Conservation (phyloP, 2,329 filamentous ascomycete genomes). For the Xylaria sp. region DNA sequence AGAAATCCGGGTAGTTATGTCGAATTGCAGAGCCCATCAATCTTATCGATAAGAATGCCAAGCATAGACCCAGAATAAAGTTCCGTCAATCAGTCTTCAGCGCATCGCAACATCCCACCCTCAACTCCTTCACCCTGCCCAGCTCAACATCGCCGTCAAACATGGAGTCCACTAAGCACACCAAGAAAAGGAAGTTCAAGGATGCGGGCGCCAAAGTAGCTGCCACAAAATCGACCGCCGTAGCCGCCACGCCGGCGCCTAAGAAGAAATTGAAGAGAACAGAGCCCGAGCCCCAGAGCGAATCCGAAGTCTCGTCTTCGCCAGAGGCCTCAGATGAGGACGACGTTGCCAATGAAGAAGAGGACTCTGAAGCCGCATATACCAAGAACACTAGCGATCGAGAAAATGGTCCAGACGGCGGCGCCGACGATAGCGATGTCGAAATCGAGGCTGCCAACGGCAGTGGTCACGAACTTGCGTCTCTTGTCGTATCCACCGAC, state of each 20-base stretch:
- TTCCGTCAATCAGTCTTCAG: constrained; percentile 21
- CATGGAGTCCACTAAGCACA: constrained; percentile 47
- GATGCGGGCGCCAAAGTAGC: constrained; percentile 46
- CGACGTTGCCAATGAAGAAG: constrained; percentile 35
- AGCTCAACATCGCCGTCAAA: constrained; percentile 22
- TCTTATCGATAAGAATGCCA: constrained; percentile 27
- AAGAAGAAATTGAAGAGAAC: constrained; percentile 59
- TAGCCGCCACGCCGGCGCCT: constrained; percentile 49
- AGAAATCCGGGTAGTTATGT: too few species aligned
- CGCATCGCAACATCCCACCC: constrained; percentile 15
- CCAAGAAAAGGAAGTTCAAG: constrained; percentile 57
- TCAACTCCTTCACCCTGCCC: background rate
- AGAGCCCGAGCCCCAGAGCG: constrained; percentile 40
- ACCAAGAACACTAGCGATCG: constrained; percentile 36
- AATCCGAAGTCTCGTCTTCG: constrained; percentile 18
- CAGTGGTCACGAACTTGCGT: constrained; percentile 60
- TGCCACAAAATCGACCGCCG: constrained; percentile 45
- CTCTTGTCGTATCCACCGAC: constrained; percentile 64
- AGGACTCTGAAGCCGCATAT: constrained; percentile 17
- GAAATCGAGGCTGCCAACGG: constrained; percentile 48
- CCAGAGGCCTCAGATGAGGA: constrained; percentile 39
- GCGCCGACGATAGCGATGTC: constrained; percentile 33
- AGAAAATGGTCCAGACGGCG: constrained; percentile 36
- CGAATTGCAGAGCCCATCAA: background rate
- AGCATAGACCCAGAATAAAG: constrained; percentile 31